Evolutionary conservation across 176 grass and related monocot species (phyloP), one percentile per base, ranked within the genome.

Genomic region (Tillandsia leiboldiana): DNA sequence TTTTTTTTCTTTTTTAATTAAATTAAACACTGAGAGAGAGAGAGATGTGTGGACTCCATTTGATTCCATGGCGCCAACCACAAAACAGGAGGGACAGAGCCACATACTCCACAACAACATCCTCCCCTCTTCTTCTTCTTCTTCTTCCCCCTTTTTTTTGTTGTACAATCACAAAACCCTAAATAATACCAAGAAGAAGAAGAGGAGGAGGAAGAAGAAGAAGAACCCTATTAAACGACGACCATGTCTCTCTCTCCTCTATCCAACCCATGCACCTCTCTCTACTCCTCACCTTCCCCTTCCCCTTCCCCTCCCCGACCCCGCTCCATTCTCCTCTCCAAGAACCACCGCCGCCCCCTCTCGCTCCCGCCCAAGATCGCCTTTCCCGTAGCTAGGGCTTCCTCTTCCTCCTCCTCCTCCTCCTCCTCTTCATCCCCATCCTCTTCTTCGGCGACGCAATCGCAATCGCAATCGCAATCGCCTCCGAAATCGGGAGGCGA

Each of bases 211-310:
- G 54, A 23, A 54, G 13, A 33, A 20, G 67, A 48, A 63, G 18
- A 12, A 12, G 18, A 29, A 63, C 13, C 47, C 9, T 3, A 53
- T 17, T 20, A 20, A 20, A 20, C 20, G 20, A 33, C 3, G 28
- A 54, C 67, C 68, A 85, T 85, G 83, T 71, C 83, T 56, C 42
- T 85, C 23, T 48, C 77, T 80, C 73, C 71, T 67, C 49, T 50
- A 57, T 79, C 78, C 80, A 84, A 66, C 78, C 75, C 69, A 70
- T 42, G 33, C 33, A 4, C 33, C 7, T 78, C 84, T 56, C 61
- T 87, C 50, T 77, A 82, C 20, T 82, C 91, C 17, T 84, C 83
- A 14, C 76, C 87, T 20, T 79, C 66, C 26, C 73, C 81, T 65
- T 72, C 74, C 17, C 76, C 87, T 17, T 81, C 67, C 26, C 76